A percentile compares a stretch with the other conserved stretches of the same genome.
Conservation (phyloP, 768 basidiomycete genomes). For the Kwoniella dejecticola region DNA sequence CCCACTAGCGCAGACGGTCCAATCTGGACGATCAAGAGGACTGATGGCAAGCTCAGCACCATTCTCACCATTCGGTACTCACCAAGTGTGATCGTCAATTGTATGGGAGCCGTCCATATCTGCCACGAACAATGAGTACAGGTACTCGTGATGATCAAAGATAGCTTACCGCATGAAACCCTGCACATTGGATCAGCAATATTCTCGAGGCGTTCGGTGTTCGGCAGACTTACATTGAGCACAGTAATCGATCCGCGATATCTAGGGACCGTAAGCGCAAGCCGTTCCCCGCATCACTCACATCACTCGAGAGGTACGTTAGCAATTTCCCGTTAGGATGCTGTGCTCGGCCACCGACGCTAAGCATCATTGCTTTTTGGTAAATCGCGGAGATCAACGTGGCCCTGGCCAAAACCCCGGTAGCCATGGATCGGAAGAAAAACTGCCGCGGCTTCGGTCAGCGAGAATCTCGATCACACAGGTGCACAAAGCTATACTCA, state of each 20-base stretch:
- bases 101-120: conserved; percentile 72
- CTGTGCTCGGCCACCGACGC: conserved; percentile 25
- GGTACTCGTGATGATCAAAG: too few species aligned
- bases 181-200: conserved; percentile 1
- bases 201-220: background rate
- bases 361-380: conserved; percentile 32
- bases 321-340: conserved; percentile 56
- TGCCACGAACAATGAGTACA: too few species aligned
- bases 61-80: conserved; percentile 25
- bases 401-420: conserved; percentile 46
- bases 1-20: conserved; percentile 72
- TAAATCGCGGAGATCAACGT: conserved; percentile 49
- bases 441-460: conserved; percentile 32
- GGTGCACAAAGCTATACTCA: background rate
- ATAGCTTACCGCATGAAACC: conserved; percentile 60
- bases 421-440: conserved; percentile 55
- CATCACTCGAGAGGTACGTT: conserved; percentile 62
- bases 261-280: conserved; percentile 5
- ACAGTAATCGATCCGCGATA: conserved; percentile 56
- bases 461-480: background rate
- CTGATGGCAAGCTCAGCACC: background rate
- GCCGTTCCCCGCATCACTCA: conserved; percentile 51
- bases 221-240: conserved; percentile 62
- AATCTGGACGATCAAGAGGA: conserved; percentile 55
- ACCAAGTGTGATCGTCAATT: conserved; percentile 64